A percentile compares a stretch with the other conserved stretches of the same genome.
phyloP scores from a whole-genome alignment of 192 early-diverging fungal genomes.

The Phycomyces nitens region DNA sequence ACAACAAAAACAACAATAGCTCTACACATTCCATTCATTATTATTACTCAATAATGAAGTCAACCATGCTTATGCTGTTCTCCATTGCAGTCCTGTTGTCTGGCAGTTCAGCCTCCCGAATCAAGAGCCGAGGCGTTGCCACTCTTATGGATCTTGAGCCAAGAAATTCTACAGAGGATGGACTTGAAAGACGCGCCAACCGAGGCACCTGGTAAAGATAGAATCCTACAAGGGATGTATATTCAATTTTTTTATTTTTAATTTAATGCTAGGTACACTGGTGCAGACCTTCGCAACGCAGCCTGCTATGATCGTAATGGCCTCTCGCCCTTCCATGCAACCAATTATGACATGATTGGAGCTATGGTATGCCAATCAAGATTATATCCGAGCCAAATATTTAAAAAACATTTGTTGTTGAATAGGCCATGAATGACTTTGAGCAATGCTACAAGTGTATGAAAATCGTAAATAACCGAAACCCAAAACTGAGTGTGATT shows the following conservation, averaged over 20 bases:
- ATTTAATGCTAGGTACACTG: slow-evolving; percentile 21
- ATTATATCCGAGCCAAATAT: background rate
- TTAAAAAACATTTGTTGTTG: background rate
- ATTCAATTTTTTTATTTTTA: background rate
- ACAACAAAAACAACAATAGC: background rate
- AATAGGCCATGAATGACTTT: slow-evolving; percentile 25
- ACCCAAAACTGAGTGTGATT: slow-evolving; percentile 18
- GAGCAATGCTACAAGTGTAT: slow-evolving; percentile 39
- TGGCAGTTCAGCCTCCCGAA: background rate
- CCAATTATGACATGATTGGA: slow-evolving; percentile 26
- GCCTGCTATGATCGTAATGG: slow-evolving; percentile 37
- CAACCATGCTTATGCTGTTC: slow-evolving; percentile 1
- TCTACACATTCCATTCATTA: background rate
- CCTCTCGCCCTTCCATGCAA: slow-evolving; percentile 26
- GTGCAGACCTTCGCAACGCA: slow-evolving; percentile 33
- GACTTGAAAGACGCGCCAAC: slow-evolving; percentile 17
- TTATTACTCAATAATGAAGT: slow-evolving; percentile 6
- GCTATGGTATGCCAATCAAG: slow-evolving; percentile 24
- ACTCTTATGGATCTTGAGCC: slow-evolving; percentile 2
- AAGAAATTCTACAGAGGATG: slow-evolving; percentile 6
- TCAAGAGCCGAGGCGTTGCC: slow-evolving; percentile 23
- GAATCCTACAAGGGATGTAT: background rate
- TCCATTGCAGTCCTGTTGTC: slow-evolving; percentile 9
- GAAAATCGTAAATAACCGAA: slow-evolving; percentile 30
- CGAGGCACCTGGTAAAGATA: slow-evolving; percentile 28